phyloP scores from a whole-genome alignment of 495 filamentous ascomycete species.

The Pyronema omphalodes region DNA sequence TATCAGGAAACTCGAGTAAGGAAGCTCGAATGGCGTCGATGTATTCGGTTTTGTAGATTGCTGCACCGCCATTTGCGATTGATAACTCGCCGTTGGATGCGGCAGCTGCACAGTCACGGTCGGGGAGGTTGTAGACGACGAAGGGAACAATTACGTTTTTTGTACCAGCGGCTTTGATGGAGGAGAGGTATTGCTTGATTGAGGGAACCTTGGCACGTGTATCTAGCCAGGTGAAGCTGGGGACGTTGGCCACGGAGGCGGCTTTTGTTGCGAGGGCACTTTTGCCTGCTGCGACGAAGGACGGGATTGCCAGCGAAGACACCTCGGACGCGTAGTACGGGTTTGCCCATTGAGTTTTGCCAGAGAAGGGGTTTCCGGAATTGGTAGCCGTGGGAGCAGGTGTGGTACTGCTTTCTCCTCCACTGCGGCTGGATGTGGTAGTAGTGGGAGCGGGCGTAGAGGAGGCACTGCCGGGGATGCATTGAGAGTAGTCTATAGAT shows the following conservation, averaged over 20 bases:
- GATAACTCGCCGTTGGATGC: constrained; percentile 52
- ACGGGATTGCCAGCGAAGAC: constrained; percentile 31
- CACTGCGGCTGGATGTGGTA: neutral
- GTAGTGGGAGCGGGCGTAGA: constrained; percentile 4
- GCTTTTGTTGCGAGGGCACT: constrained; percentile 22
- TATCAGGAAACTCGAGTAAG: constrained; percentile 36
- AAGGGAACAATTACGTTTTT: constrained; percentile 32
- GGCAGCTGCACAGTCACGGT: constrained; percentile 40
- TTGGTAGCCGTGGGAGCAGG: constrained; percentile 14
- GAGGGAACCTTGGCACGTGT: constrained; percentile 31
- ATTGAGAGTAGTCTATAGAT: constrained; percentile 11
- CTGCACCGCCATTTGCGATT: constrained; percentile 20
- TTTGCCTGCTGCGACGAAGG: constrained; percentile 32
- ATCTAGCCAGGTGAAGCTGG: constrained; percentile 51
- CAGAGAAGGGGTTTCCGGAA: constrained; percentile 32
- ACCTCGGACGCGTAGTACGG: constrained; percentile 39
- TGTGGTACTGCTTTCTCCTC: neutral
- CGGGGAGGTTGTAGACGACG: constrained; percentile 41
- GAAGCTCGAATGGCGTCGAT: constrained; percentile 36
- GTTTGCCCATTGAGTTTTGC: constrained; percentile 34
- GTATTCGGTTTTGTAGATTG: constrained; percentile 12
- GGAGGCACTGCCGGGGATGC: constrained; percentile 7
- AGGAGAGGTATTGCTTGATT: constrained; percentile 29
- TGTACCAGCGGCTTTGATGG: constrained; percentile 30
- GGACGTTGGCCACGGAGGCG: constrained; percentile 40